These are phyloP conservation scores for Plasmodium malariae DNA, from an alignment of 169 alveolate species.

Conservation along the genomic window DNA sequence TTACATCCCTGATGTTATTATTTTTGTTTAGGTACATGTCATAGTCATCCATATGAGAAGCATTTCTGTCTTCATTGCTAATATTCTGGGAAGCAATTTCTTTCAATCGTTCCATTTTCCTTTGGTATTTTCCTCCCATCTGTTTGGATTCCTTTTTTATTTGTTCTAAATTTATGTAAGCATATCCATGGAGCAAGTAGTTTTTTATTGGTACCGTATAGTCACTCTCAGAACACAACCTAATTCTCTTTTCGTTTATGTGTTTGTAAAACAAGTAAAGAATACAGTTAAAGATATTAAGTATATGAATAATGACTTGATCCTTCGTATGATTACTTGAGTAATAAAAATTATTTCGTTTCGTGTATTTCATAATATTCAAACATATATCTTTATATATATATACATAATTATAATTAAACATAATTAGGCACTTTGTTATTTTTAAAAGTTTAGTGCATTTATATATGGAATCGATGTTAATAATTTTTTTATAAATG, in stretches of 20 bases:
- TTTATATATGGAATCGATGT: slow-evolving; percentile 19
- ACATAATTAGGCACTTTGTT: neutral
- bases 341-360: neutral
- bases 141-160: neutral
- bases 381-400: slow-evolving; percentile 45
- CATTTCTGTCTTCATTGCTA: neutral
- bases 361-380: slow-evolving; percentile 19
- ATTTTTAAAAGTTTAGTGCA: slow-evolving; percentile 6
- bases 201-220: slow-evolving; percentile 7
- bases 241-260: slow-evolving; percentile 10
- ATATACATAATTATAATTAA: slow-evolving; percentile 3
- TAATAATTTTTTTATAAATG: slow-evolving; percentile 37
- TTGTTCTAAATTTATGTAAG: neutral
- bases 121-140: neutral
- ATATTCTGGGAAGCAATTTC: neutral
- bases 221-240: neutral
- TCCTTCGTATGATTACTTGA: neutral
- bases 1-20: neutral
- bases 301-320: neutral
- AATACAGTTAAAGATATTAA: slow-evolving; percentile 16
- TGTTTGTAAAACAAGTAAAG: slow-evolving; percentile 42
- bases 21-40: neutral
- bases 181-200: neutral
- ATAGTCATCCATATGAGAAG: neutral
- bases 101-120: neutral